Evolutionary conservation across 2,329 filamentous ascomycete genomes (phyloP).

Genomic region (Xenosphaeropsis pyriputrescens): DNA sequence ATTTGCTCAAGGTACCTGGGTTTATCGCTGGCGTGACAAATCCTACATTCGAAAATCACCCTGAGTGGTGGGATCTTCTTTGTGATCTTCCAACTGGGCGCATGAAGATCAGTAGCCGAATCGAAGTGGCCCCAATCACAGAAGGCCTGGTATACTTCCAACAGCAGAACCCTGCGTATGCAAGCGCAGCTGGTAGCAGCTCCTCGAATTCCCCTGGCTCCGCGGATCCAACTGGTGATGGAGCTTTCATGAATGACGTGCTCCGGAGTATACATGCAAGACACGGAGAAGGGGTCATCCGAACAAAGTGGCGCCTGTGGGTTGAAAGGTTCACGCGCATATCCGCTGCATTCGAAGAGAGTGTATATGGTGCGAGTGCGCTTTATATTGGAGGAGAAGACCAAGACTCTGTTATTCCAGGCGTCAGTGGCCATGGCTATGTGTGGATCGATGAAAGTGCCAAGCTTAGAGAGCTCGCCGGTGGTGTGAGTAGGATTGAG

Average conservation of each 20-base stretch:
- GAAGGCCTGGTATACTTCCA: slow-evolving; percentile 83
- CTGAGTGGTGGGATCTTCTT: slow-evolving; percentile 95
- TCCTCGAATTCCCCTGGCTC: slow-evolving; percentile 13
- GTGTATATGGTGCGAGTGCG: slow-evolving; percentile 83
- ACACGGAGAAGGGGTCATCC: slow-evolving; percentile 78
- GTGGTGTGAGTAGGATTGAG: slow-evolving; percentile 85
- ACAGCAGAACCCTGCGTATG: slow-evolving; percentile 52
- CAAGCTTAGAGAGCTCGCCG: slow-evolving; percentile 75
- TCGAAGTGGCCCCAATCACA: slow-evolving; percentile 66
- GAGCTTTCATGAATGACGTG: slow-evolving; percentile 78
- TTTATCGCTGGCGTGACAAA: slow-evolving; percentile 98
- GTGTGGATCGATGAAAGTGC: slow-evolving; percentile 80
- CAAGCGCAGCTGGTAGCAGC: slow-evolving; percentile 29
- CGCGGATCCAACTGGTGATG: slow-evolving; percentile 69
- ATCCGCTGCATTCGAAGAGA: slow-evolving; percentile 87
- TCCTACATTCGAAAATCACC: slow-evolving; percentile 85
- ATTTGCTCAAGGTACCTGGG: slow-evolving; percentile 85
- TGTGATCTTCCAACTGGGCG: slow-evolving; percentile 86
- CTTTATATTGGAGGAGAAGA: slow-evolving; percentile 74
- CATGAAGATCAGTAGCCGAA: slow-evolving; percentile 84
- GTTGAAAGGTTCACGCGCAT: slow-evolving; percentile 89
- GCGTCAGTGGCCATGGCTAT: slow-evolving; percentile 73
- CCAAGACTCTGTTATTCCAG: slow-evolving; percentile 38
- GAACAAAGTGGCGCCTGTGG: slow-evolving; percentile 89
- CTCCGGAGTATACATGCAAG: slow-evolving; percentile 70